Base-by-base conservation (phyloP, 1,284 basidiomycete species). In the Cryptococcus maquisensis region DNA sequence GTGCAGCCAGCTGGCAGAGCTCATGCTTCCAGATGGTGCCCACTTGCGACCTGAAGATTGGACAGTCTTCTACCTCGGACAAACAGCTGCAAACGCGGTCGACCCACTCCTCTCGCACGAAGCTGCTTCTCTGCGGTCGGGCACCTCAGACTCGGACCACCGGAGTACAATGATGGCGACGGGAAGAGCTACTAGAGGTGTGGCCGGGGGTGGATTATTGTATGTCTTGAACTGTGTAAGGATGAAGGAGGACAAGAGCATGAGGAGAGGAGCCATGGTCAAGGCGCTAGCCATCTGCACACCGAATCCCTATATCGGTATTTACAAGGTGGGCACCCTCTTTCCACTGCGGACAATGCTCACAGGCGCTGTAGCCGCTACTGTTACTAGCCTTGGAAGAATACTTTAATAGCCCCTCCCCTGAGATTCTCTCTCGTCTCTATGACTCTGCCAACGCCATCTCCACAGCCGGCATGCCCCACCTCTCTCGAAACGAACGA, bases 1-100 rank as follows among this genome's bases (percentile, higher is more conserved):
- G 43, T 21, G 23, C 65, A 96, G 93, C 61, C 83, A 92, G 23
- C 81, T 98, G 3, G 96, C 95, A 1, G 95, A 97, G 77, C 83
- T 96, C 59, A 99, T 99, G 95, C 81, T 99, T 16, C 95, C 95
- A 1, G 95, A 98, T 73, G 96, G 96, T 13, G 93, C 93, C 13
- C 96, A 99, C 74, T 84, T 88, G 48, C 87, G 95, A 60, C 79
- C 87, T 16, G 91, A 96, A 73, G 95, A 98, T 74, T 98, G 94
- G 95, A 98, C 95, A 4, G 85, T 97, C 52, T 98, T 98, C 81
- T 97, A 96, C 73, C 83, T 98, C 48, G 96, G 96, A 69, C 93
- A 96, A 77, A 90, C 88, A 0, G 81, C 85, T 0, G 88, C 86
- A 74, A 90, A 91, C 68, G 87, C 85, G 10, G 88, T 94, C 62